Percentiles rank a stretch among this genome's conserved stretches.
These are phyloP conservation scores for Suillus weaverae DNA, from an alignment of 768 basidiomycete species.

Conservation along the genomic window DNA sequence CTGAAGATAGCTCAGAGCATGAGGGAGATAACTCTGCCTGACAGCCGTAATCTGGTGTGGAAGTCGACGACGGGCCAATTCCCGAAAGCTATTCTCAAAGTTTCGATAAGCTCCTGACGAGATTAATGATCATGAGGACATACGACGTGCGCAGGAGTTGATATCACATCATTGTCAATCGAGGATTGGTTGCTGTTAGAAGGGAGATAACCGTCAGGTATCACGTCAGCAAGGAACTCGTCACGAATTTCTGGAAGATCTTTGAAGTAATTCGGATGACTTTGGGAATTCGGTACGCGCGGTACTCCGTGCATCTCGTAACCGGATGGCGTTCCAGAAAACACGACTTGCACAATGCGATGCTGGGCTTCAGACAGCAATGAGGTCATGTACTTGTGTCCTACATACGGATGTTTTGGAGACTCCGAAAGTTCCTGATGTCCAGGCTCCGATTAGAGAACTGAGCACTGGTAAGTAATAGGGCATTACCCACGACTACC, in stretches of 20 bases:
- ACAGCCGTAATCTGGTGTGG: background rate
- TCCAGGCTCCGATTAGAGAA: background rate
- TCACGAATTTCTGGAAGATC: constrained; percentile 6
- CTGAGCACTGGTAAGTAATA: background rate
- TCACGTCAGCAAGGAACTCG: background rate
- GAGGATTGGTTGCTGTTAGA: background rate
- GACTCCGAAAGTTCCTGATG: constrained; percentile 4
- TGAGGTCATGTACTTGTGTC: background rate
- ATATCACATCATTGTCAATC: background rate
- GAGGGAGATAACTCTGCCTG: background rate
- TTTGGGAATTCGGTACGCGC: background rate
- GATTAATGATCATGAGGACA: background rate
- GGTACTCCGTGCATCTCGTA: background rate
- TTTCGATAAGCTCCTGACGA: background rate
- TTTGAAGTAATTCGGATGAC: background rate
- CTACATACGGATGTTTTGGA: background rate
- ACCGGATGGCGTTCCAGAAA: background rate
- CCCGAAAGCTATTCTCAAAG: background rate
- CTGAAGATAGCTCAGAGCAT: background rate
- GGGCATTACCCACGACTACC: constrained; percentile 33
- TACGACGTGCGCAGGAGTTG: background rate
- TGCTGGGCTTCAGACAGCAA: constrained; percentile 3
- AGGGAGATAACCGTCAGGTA: background rate
- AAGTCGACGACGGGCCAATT: background rate
- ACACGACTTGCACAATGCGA: background rate